Base-by-base conservation (phyloP, 768 basidiomycete species). In the Lentinus brumalis region DNA sequence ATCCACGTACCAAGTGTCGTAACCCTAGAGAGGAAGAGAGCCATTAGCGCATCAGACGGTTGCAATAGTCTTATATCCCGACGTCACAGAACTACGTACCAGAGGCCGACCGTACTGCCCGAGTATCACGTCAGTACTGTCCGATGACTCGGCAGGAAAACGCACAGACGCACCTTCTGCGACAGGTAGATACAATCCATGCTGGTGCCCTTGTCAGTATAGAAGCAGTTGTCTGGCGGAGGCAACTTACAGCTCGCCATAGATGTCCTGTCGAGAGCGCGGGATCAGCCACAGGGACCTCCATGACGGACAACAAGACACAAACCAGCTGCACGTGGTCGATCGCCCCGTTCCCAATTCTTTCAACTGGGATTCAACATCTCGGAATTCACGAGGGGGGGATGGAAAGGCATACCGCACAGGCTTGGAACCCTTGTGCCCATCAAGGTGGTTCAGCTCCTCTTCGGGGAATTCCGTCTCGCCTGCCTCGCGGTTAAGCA, bases 111-210 rank as follows among this genome's bases (percentile, higher is more conserved):
- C 91, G 60, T 86, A 91, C 89, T 91, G 56, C 21, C 21, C 21
- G 1, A 26, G 21, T 1, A 26, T 26, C 21, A 26, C 21, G 1
- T 26, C 21, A 26, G 21, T 26, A 26, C 21, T 2, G 21, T 26
- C 21, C 21, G 21, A 26, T 26, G 21, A 26, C 21, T 26, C 21
- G 21, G 21, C 21, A 26, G 7, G 21, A 51, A 54, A 50, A 10
- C 9, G 16, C 7, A 49, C n/a, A 10, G 2, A 44, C 76, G 16
- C 41, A 87, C 89, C 84, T 98, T 98, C 75, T 98, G 95, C 5
- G 93, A 89, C 21, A 98, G 84, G 72, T 98, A 98, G 63, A 98
- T 92, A 85, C 91, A 94, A 78, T 97, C 95, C 91, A 96, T 89
- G 51, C n/a, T n/a, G n/a, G n/a, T n/a, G n/a, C n/a, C n/a, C n/a